Conservation (phyloP, 2,329 filamentous ascomycete genomes). For the Cladobotryum mycophilum region DNA sequence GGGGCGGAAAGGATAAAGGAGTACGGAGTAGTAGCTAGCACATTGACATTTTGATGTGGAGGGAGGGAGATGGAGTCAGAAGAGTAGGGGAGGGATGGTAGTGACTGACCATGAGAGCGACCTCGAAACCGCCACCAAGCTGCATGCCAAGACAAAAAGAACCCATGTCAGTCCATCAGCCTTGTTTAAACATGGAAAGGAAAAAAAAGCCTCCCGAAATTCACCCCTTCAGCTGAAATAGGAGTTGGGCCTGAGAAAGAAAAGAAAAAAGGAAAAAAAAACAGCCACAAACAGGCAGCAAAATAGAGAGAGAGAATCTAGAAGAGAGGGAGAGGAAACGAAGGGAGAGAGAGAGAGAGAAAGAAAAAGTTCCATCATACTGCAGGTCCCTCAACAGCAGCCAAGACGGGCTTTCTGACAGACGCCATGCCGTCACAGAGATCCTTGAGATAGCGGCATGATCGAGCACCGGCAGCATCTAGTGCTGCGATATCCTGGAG, state of each 20-base stretch:
- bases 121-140: conserved; percentile 46
- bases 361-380: conserved; percentile 27
- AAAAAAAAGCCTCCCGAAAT: background rate
- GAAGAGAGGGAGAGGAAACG: background rate
- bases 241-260: background rate
- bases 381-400: conserved; percentile 44
- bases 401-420: conserved; percentile 41
- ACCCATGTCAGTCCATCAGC: conserved; percentile 10
- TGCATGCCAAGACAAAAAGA: conserved; percentile 16
- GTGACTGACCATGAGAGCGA: conserved; percentile 37
- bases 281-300: background rate
- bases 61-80: background rate
- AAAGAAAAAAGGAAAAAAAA: background rate
- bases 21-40: too few relatives aligned
- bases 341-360: conserved; percentile 15
- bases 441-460: conserved; percentile 33
- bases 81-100: conserved; percentile 3
- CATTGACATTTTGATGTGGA: conserved; percentile 1
- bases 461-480: conserved; percentile 26
- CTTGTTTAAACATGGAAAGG: background rate
- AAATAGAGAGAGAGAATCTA: background rate
- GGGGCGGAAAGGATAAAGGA: background rate
- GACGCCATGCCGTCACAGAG: conserved; percentile 30
- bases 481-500: conserved; percentile 30
- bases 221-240: background rate